Evolutionary conservation across 768 basidiomycete species (phyloP).

Genomic region (Collybia mongolica): DNA sequence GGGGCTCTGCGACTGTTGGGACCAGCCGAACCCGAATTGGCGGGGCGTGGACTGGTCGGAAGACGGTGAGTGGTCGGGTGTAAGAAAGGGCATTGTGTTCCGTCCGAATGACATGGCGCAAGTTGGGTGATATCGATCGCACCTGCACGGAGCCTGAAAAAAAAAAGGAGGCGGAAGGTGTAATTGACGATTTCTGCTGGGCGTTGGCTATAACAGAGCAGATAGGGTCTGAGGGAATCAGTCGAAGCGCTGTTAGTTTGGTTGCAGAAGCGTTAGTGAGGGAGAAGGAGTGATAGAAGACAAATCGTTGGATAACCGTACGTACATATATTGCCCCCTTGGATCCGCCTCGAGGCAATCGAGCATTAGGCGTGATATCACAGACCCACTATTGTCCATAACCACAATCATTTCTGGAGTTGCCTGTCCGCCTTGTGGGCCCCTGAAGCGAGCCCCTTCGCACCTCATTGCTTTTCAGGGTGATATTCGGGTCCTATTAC

Average conservation of each 20-base stretch:
- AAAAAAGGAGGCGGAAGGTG: neutral
- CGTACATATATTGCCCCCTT: slow-evolving; percentile 4
- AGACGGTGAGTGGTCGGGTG: neutral
- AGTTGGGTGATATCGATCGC: neutral
- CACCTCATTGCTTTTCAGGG: neutral
- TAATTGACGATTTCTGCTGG: neutral
- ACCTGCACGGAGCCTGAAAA: neutral
- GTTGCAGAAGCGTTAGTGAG: neutral
- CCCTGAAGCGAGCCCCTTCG: no score
- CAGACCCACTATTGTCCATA: neutral
- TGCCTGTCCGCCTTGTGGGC: slow-evolving; percentile 1
- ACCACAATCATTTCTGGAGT: neutral
- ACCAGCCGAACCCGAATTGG: slow-evolving; percentile 1
- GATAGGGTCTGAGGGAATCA: neutral
- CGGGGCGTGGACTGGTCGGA: neutral
- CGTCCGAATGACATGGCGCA: neutral
- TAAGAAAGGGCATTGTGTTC: neutral
- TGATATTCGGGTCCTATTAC: neutral
- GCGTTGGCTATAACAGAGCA: neutral
- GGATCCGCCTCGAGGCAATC: slow-evolving; percentile 6
- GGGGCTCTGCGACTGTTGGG: neutral
- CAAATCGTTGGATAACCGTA: slow-evolving; percentile 1
- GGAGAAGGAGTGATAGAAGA: slow-evolving; percentile 1
- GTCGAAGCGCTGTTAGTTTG: neutral
- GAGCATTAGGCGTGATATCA: neutral